Evolutionary conservation across 495 filamentous ascomycete genomes (phyloP).

Genomic region (Cryomyces minteri): DNA sequence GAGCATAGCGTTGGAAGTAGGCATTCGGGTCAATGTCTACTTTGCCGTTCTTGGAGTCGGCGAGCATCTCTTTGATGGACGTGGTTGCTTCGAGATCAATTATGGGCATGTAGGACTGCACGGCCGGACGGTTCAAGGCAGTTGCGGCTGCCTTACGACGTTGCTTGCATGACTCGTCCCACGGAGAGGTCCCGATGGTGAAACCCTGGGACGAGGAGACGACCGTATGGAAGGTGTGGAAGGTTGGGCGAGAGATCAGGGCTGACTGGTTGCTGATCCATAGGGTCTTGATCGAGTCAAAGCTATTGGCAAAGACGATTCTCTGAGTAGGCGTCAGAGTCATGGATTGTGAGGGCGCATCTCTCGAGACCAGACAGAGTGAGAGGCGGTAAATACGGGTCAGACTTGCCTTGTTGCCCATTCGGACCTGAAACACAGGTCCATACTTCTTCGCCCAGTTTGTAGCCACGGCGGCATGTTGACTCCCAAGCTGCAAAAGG

Average conservation of each 20-base stretch:
- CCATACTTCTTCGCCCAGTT: slow-evolving; percentile 33
- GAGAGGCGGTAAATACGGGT: neutral
- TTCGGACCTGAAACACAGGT: slow-evolving; percentile 34
- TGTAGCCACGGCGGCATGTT: slow-evolving; percentile 35
- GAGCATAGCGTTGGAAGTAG: slow-evolving; percentile 21
- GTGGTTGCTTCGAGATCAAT: slow-evolving; percentile 33
- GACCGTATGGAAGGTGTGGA: slow-evolving; percentile 54
- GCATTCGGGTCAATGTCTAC: slow-evolving; percentile 2
- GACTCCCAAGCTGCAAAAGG: slow-evolving; percentile 33
- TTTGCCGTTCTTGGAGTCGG: slow-evolving; percentile 22
- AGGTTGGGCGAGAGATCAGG: slow-evolving; percentile 47
- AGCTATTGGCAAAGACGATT: slow-evolving; percentile 24
- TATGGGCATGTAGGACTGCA: slow-evolving; percentile 30
- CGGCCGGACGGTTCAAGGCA: slow-evolving; percentile 25
- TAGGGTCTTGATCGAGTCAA: slow-evolving; percentile 40
- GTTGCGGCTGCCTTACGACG: slow-evolving; percentile 31
- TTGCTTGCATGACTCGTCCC: slow-evolving; percentile 35
- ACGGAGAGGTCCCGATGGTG: slow-evolving; percentile 51
- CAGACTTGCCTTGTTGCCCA: slow-evolving; percentile 26
- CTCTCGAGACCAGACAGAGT: neutral
- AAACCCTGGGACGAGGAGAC: slow-evolving; percentile 55
- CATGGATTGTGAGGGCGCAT: too few species aligned
- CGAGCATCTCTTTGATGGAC: slow-evolving; percentile 26
- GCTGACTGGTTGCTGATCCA: slow-evolving; percentile 48
- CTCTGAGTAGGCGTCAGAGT: neutral